These are phyloP conservation scores for Xylariaceae sp. DNA, from an alignment of 2,329 filamentous ascomycete genomes.

Conservation along the genomic window DNA sequence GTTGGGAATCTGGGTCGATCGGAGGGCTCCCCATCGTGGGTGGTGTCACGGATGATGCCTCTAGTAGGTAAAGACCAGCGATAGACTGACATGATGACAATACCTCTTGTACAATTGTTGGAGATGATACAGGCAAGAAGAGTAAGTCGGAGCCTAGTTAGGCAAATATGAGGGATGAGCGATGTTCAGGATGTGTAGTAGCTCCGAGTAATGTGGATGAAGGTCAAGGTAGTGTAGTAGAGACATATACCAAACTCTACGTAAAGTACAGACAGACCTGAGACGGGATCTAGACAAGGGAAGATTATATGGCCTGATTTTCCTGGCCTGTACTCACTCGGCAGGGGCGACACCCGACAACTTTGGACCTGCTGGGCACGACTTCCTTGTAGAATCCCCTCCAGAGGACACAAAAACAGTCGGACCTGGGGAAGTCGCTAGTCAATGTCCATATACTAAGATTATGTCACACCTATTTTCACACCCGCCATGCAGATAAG, in stretches of 20 bases:
- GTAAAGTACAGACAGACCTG: no score
- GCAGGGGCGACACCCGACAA: no score
- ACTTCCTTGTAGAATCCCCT: no score
- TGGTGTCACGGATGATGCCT: slow-evolving; percentile 8
- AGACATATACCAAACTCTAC: not conserved
- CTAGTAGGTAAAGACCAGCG: slow-evolving; percentile 18
- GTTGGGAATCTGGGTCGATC: slow-evolving; percentile 10
- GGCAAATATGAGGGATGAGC: slow-evolving; percentile 1
- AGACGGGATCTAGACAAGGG: no score
- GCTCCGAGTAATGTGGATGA: not conserved
- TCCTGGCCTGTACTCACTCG: no score
- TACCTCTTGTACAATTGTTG: not conserved
- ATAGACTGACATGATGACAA: slow-evolving; percentile 13
- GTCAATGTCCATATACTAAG: no score
- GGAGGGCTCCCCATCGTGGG: slow-evolving; percentile 3
- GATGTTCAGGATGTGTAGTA: not conserved
- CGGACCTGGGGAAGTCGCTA: no score
- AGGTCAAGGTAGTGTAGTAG: not conserved
- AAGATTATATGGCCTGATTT: no score
- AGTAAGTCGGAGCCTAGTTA: not conserved
- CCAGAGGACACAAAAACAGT: no score
- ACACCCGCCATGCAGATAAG: no score
- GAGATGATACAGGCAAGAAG: slow-evolving; percentile 6
- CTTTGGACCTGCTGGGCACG: no score
- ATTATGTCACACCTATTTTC: no score